Percentiles rank a stretch among this genome's conserved stretches.
Conservation (phyloP, 1,139 yeast genomes). For the Nematodospora anomalae region DNA sequence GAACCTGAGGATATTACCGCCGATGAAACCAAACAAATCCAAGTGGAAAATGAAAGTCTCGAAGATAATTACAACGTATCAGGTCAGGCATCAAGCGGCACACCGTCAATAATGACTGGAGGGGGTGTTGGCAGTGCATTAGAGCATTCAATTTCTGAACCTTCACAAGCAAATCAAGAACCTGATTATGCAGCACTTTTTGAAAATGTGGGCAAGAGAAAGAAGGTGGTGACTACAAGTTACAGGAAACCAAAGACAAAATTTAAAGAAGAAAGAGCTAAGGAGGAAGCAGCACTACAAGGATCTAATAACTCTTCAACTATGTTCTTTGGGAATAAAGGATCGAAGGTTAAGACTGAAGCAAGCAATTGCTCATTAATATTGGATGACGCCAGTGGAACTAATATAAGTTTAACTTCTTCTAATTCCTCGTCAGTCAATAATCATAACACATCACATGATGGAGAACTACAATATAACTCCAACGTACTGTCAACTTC, state of each 20-base stretch:
- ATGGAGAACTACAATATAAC: constrained; percentile 3
- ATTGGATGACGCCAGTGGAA: constrained; percentile 14
- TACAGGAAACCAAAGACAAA: constrained; percentile 22
- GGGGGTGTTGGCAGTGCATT: constrained; percentile 8
- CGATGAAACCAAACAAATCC: constrained; percentile 6
- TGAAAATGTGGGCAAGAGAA: constrained; percentile 46
- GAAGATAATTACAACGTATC: constrained; percentile 16
- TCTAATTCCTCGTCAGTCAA: constrained; percentile 22
- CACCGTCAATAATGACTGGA: constrained; percentile 27
- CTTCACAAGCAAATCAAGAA: constrained; percentile 21
- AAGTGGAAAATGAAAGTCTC: constrained; percentile 17
- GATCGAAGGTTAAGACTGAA: constrained; percentile 7
- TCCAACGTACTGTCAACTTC: constrained; percentile 8
- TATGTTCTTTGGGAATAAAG: constrained; percentile 11
- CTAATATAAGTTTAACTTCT: constrained; percentile 19
- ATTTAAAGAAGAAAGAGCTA: constrained; percentile 18
- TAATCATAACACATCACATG: constrained; percentile 7
- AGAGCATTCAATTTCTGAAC: constrained; percentile 15
- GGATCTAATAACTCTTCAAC: constrained; percentile 12
- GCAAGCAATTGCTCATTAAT: constrained; percentile 13
- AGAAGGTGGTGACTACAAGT: constrained; percentile 25
- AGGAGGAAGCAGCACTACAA: constrained; percentile 16
- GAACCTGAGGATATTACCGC: constrained; percentile 10
- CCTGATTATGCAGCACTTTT: constrained; percentile 51
- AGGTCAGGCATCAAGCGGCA: constrained; percentile 23